A percentile compares a stretch with the other conserved stretches of the same genome.
These are phyloP conservation scores for Fusarium citri DNA, from an alignment of 2,329 filamentous ascomycete species.

Conservation along the genomic window DNA sequence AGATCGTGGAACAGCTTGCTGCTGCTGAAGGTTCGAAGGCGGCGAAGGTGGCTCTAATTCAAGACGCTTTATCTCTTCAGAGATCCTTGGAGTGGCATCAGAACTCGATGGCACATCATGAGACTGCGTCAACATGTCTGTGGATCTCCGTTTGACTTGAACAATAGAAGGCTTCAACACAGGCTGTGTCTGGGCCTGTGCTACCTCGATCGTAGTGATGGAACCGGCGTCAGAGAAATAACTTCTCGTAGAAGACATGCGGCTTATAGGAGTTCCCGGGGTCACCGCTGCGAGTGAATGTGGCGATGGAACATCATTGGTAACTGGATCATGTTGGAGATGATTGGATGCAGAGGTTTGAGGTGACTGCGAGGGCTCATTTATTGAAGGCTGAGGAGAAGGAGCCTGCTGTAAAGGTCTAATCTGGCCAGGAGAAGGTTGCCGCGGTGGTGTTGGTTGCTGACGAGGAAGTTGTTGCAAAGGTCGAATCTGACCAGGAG, in stretches of 20 bases:
- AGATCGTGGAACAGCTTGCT: conserved; percentile 5
- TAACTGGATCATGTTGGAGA: not conserved
- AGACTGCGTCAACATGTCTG: conserved; percentile 32
- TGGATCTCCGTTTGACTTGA: conserved; percentile 41
- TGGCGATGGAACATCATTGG: not conserved
- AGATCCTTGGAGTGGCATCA: conserved; percentile 19
- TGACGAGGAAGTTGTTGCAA: not conserved
- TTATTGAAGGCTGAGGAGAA: not conserved
- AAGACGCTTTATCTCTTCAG: conserved; percentile 12
- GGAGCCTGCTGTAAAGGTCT: not conserved
- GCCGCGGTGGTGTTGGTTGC: not conserved
- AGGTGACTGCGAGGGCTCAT: not conserved
- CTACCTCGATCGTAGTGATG: conserved; percentile 43
- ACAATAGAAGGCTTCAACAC: conserved; percentile 43
- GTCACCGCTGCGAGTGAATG: conserved; percentile 27
- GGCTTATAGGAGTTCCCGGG: conserved; percentile 32
- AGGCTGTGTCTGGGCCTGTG: conserved; percentile 43
- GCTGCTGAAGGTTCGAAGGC: conserved; percentile 4
- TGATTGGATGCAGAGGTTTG: not conserved
- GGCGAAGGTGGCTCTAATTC: not conserved
- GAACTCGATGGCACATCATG: conserved; percentile 26
- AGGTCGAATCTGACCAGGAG: not conserved
- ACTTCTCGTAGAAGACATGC: conserved; percentile 27
- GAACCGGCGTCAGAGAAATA: conserved; percentile 43
- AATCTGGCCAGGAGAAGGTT: not conserved